Evolutionary conservation across 441 rosid species (phyloP), one percentile per base, ranked within the genome.

Genomic region (Pelargonium fulgidum): DNA sequence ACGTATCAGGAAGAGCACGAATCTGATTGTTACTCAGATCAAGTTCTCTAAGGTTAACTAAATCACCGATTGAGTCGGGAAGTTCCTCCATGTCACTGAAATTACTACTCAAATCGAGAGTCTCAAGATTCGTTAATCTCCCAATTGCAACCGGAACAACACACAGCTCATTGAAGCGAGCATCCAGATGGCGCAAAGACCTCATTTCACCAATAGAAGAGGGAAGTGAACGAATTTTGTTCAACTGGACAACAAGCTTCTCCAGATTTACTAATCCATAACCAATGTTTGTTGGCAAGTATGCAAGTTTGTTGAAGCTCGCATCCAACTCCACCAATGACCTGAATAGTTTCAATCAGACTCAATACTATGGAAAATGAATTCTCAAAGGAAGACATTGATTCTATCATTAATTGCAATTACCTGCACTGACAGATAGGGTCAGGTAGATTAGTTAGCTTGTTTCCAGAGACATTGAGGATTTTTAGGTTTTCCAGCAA

Each of bases 1-100:
- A 91, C 29, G 93, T 77, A 65, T 82, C 84, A 0, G 98, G 97
- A 62, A 93, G 84, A 16, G 85, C 80, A 26, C 82, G 83, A 69
- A 93, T 86, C 78, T 91, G 96, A 79, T 93, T 93, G 84, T 91
- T 89, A 74, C 98, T 89, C 64, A 93, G 81, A 77, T 93, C 97
- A 0, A 93, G 96, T 68, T 93, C 97, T 79, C 77, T 88, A 47
- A 93, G 98, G 76, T 85, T 89, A 13, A 77, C 80, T 74, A 93
- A 82, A 45, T 88, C 95, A 3, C 96, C 98, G 0, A 93, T 72
- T 3, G 93, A 81, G 39, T 83, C 82, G 7, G 97, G 96, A 48
- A 93, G 95, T n/a, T 84, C 92, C 66, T 42, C 84, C 79, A 91
- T 76, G 78, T 93, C 95, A 11, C 81, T 80, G 85, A 93, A 93